Percentiles rank a stretch among this genome's conserved stretches.
These are phyloP conservation scores for Leishmania martiniquensis DNA, from an alignment of 208 protist genomes.

Conservation along the genomic window DNA sequence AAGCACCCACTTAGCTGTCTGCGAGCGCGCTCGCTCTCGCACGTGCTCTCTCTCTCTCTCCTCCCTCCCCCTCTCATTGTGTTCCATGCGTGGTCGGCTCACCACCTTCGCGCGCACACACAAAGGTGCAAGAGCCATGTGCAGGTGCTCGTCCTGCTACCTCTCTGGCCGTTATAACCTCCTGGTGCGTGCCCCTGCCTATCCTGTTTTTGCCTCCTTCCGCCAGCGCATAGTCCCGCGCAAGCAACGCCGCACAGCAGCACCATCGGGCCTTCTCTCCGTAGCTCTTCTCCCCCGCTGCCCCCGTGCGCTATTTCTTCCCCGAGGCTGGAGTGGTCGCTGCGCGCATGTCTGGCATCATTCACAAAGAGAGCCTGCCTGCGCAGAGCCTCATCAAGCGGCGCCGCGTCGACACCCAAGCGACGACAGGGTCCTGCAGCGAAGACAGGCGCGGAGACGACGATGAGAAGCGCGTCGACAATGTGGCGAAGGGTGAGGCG, in stretches of 20 bases:
- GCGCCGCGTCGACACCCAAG: conserved; percentile 37
- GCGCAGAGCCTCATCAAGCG: conserved; percentile 64
- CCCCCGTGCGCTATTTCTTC: background rate
- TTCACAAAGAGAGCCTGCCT: conserved; percentile 74
- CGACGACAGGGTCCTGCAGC: background rate
- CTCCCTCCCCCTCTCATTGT: background rate
- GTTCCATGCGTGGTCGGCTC: background rate
- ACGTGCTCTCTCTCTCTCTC: background rate
- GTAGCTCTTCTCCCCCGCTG: background rate
- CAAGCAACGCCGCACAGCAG: background rate
- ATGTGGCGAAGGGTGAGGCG: background rate
- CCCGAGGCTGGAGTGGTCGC: background rate
- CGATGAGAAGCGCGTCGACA: background rate
- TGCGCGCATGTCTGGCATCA: conserved; percentile 32
- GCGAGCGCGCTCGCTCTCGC: background rate
- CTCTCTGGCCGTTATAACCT: background rate
- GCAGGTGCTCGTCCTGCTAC: background rate
- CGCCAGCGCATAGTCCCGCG: background rate
- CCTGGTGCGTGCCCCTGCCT: background rate
- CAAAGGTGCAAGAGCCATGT: background rate
- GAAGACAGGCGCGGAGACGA: background rate
- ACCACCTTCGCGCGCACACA: background rate
- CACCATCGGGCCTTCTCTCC: background rate
- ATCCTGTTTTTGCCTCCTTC: background rate
- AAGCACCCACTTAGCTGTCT: background rate